Percentiles rank a stretch among this genome's conserved stretches.
Conservation (phyloP, 2,329 filamentous ascomycete species). For the Arthrinium puccinioides region DNA sequence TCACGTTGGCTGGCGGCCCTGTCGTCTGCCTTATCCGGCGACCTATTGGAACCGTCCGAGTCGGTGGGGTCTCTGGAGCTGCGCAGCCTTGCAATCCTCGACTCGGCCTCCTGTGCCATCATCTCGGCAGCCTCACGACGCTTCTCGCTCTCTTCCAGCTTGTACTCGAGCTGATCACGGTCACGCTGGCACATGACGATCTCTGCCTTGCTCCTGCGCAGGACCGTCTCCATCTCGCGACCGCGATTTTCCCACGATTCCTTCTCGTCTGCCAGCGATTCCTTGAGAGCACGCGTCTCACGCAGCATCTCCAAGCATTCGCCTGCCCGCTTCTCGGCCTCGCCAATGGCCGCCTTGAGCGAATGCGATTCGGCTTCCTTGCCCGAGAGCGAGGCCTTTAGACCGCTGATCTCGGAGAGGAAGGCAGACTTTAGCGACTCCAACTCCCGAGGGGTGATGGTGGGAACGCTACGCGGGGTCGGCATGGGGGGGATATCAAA, state of each 20-base stretch:
- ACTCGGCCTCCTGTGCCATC: constrained; percentile 69
- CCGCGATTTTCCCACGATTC: constrained; percentile 78
- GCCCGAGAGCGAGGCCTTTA: constrained; percentile 84
- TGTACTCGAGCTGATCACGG: constrained; percentile 67
- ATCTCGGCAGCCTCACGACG: constrained; percentile 67
- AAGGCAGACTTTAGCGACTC: constrained; percentile 89
- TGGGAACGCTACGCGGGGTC: constrained; percentile 85
- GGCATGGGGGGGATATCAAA: constrained; percentile 92
- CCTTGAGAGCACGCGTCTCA: constrained; percentile 64
- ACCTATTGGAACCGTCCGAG: constrained; percentile 17
- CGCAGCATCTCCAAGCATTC: constrained; percentile 77
- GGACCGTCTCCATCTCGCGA: constrained; percentile 75
- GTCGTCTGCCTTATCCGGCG: constrained; percentile 32
- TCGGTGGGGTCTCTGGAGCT: constrained; percentile 47
- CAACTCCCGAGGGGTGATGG: constrained; percentile 83
- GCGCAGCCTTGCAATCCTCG: constrained; percentile 66
- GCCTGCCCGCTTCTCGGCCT: constrained; percentile 87
- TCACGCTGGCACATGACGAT: constrained; percentile 73
- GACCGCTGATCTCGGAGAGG: constrained; percentile 86
- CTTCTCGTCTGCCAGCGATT: constrained; percentile 68
- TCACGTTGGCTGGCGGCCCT: constrained; percentile 43
- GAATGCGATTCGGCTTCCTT: constrained; percentile 88
- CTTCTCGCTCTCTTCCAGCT: constrained; percentile 71
- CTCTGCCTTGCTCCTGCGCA: constrained; percentile 75
- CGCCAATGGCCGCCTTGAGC: constrained; percentile 77